Evolutionary conservation across 805 yeast species (phyloP), one percentile per base, ranked within the genome.

Genomic region (Yarrowia sp.): DNA sequence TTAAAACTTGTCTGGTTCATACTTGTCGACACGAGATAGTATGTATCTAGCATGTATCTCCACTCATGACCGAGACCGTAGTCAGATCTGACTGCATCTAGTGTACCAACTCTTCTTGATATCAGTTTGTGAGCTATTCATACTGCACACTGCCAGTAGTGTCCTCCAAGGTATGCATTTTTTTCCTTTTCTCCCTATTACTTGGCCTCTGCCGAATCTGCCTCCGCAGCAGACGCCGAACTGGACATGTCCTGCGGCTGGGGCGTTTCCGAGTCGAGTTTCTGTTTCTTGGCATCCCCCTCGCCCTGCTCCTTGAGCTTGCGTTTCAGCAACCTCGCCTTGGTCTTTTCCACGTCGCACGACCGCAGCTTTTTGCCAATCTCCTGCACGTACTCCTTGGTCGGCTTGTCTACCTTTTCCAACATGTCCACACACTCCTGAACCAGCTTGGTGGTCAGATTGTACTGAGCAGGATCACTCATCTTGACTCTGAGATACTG

Each of bases 401-500:
- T 21, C 3, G 74, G 71, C 35, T 67, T 24, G 11, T 46, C 56
- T 10, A 66, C 66, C 8, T 66, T 62, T 14, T 38, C 36, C 36
- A 77, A 66, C 40, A 67, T 69, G 9, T 65, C 63, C 22, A 69
- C 66, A 56, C 76, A 71, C 24, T 70, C 73, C 36, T 69, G 68
- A 9, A 77, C 68, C 21, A 73, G 67, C 7, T 41, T 65, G 6
- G 71, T 67, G 24, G 51, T 58, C 30, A 17, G 38, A 4, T 43
- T 33, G 51, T 8, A 58, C 51, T 58, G 51, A 9, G n/a, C 51
- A 2, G 63, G 51, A 12, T 58, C 72, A 51, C 80, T 78, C 68
- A 87, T 87, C 73, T 89, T 90, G 68, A 82, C 80, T 68, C 82
- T 81, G 68, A 93, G 75, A 75, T 92, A 92, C 67, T 84, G 80